Conservation (phyloP, 495 filamentous ascomycete species). For the Astrocystis sublimbata region DNA sequence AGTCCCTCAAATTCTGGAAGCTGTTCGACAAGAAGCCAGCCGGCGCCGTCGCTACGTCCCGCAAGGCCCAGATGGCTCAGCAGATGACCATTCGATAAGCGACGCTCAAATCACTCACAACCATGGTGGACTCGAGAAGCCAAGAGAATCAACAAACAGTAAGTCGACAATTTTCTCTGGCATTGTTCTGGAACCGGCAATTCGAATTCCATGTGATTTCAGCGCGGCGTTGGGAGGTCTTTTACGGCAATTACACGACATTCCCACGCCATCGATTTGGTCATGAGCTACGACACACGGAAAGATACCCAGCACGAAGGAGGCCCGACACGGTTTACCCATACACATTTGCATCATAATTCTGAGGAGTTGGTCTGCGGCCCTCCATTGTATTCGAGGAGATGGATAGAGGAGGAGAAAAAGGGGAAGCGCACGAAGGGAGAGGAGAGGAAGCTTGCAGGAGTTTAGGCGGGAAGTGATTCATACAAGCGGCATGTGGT, state of each 20-base stretch:
- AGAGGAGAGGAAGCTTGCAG: no score
- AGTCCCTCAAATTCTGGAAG: constrained; percentile 99
- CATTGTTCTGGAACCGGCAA: constrained; percentile 37
- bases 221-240: constrained; percentile 48
- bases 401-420: background rate
- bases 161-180: constrained; percentile 48
- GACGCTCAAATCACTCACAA: no score
- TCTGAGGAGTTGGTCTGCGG: constrained; percentile 6
- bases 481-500: background rate
- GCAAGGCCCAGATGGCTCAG: constrained; percentile 75
- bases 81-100: constrained; percentile 94
- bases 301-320: constrained; percentile 18
- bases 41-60: constrained; percentile 56
- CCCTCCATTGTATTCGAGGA: background rate
- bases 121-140: constrained; percentile 19
- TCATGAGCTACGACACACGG: constrained; percentile 37
- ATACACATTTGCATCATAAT: constrained; percentile 18
- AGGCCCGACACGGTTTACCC: constrained; percentile 20
- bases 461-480: no score
- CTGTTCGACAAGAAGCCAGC: constrained; percentile 96
- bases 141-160: constrained; percentile 48
- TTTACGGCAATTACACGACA: constrained; percentile 23
- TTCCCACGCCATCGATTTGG: constrained; percentile 27
- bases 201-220: constrained; percentile 42
- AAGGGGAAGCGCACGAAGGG: background rate